These are phyloP conservation scores for Crithidia thermophila DNA, from an alignment of 208 protist species.

Conservation along the genomic window DNA sequence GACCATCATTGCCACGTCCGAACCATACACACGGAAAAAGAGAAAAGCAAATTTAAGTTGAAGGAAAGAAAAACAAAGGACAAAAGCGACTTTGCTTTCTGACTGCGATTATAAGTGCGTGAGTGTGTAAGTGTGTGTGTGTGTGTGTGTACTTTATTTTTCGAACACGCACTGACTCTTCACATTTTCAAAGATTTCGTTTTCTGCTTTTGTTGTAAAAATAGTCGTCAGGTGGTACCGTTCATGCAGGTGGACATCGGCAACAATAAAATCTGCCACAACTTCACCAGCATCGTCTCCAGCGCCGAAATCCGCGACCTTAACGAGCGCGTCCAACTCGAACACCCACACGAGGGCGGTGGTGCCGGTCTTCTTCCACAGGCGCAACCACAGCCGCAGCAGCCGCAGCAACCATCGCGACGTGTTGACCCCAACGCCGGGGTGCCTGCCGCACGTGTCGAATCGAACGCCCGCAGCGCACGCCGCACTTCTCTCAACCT, in stretches of 20 bases:
- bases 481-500: constrained; percentile 17
- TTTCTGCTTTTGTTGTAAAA: neutral
- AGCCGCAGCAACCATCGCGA: too few species aligned
- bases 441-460: neutral
- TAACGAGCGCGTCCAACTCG: constrained; percentile 24
- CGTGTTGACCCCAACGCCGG: constrained; percentile 10
- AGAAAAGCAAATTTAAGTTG: neutral
- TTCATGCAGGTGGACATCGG: constrained; percentile 48
- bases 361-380: neutral
- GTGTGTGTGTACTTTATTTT: neutral
- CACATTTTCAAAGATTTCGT: neutral
- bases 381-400: too few species aligned
- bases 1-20: too few species aligned
- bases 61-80: constrained; percentile 13
- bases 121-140: too few species aligned
- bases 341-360: constrained; percentile 16
- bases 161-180: neutral
- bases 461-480: neutral
- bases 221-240: too few species aligned
- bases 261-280: constrained; percentile 49
- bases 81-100: too few species aligned
- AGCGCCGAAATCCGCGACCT: constrained; percentile 34
- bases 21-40: too few species aligned
- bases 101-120: too few species aligned
- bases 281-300: constrained; percentile 36